Evolutionary conservation across 345 rosid species (phyloP).

Genomic region (Raphanus raphanistrum): DNA sequence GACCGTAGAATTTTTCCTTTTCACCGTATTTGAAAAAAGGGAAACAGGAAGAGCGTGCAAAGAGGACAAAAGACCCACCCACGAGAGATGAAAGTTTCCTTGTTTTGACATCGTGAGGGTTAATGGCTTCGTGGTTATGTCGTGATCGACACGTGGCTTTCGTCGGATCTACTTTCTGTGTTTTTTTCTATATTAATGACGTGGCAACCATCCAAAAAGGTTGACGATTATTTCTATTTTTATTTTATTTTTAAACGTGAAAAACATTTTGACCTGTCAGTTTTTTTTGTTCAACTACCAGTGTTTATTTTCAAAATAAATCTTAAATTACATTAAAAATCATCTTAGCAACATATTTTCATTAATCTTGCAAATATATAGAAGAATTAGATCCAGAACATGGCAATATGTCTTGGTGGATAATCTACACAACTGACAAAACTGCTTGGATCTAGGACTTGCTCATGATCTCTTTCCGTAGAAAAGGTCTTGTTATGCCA

Average conservation of each 20-base stretch:
- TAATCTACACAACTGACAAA: neutral
- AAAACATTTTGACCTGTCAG: neutral
- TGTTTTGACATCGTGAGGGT: slow-evolving; percentile 18
- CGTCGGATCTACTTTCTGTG: neutral
- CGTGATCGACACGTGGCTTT: slow-evolving; percentile 33
- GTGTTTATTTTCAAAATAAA: neutral
- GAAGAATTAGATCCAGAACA: neutral
- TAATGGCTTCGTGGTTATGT: slow-evolving; percentile 30
- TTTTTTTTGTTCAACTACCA: neutral
- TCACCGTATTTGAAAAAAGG: neutral
- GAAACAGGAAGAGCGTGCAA: slow-evolving; percentile 7
- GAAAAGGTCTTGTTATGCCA: neutral
- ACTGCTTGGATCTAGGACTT: neutral
- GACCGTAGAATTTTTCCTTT: slow-evolving; percentile 25
- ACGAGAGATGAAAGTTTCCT: neutral
- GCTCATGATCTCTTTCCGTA: neutral
- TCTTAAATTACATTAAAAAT: neutral
- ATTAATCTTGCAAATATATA: neutral
- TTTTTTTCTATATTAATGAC: neutral
- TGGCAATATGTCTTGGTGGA: neutral
- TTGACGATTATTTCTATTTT: neutral
- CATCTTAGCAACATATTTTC: neutral
- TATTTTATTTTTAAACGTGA: neutral
- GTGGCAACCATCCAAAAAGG: neutral
- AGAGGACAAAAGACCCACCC: neutral